These are phyloP conservation scores for Daldinia concentrica DNA, from an alignment of 495 filamentous ascomycete genomes.

Conservation along the genomic window DNA sequence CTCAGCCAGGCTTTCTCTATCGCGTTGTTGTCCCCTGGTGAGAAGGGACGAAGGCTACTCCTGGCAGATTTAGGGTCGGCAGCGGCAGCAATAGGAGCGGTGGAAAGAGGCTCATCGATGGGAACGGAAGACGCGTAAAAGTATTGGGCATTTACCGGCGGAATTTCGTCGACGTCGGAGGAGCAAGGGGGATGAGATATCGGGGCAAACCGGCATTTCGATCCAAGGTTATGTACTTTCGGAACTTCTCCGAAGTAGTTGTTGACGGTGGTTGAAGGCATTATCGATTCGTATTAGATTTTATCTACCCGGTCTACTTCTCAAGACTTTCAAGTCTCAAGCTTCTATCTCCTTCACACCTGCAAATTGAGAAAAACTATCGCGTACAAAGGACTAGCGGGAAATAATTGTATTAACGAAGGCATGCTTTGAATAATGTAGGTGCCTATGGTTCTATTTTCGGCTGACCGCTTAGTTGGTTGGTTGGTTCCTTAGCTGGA, in stretches of 20 bases:
- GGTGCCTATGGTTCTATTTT: slow-evolving; percentile 30
- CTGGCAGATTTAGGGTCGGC: slow-evolving; percentile 61
- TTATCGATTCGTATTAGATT: slow-evolving; percentile 35
- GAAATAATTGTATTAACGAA: slow-evolving; percentile 28
- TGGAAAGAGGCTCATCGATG: slow-evolving; percentile 83
- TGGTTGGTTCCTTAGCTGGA: slow-evolving; percentile 13
- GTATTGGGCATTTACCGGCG: slow-evolving; percentile 72
- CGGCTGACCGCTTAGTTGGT: slow-evolving; percentile 13
- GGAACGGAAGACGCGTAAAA: slow-evolving; percentile 81
- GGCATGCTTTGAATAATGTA: slow-evolving; percentile 33
- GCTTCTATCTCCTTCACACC: slow-evolving; percentile 3
- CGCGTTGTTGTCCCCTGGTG: slow-evolving; percentile 74
- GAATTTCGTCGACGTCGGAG: slow-evolving; percentile 56
- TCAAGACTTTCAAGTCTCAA: slow-evolving; percentile 3
- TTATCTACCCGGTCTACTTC: slow-evolving; percentile 26
- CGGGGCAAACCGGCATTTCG: slow-evolving; percentile 55
- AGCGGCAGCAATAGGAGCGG: slow-evolving; percentile 64
- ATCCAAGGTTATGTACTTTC: slow-evolving; percentile 51
- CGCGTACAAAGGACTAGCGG: slow-evolving; percentile 21
- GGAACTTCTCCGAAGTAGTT: slow-evolving; percentile 37
- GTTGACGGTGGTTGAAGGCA: slow-evolving; percentile 30
- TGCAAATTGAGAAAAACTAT: slow-evolving; percentile 14
- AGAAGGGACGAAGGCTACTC: slow-evolving; percentile 77
- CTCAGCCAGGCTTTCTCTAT: slow-evolving; percentile 77
- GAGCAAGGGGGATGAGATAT: slow-evolving; percentile 43